Evolutionary conservation across 176 grass and related monocot genomes (phyloP).

Genomic region (Dendrocalamus sinicus): DNA sequence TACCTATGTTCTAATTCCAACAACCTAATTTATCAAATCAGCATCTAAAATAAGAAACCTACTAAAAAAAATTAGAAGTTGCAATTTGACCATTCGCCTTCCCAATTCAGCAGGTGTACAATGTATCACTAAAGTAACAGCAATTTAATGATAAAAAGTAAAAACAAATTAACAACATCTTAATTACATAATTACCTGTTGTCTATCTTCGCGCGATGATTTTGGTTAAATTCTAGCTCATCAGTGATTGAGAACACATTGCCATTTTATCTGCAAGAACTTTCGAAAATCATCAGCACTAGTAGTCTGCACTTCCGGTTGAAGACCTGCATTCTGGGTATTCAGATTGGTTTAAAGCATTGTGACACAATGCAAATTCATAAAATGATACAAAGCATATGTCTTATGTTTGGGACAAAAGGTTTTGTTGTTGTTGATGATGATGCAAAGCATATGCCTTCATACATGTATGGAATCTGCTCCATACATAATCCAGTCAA

Average conservation of each 20-base stretch:
- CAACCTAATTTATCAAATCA: background rate
- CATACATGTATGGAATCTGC: conserved; percentile 2
- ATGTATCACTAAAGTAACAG: background rate
- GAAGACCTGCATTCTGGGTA: conserved; percentile 24
- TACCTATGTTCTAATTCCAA: conserved; percentile 11
- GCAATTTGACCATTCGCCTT: background rate
- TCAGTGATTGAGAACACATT: conserved; percentile 15
- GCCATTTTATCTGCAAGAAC: conserved; percentile 13
- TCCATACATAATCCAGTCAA: background rate
- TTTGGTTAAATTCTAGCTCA: conserved; percentile 18
- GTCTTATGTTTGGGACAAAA: too few species aligned
- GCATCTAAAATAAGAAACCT: conserved; percentile 9
- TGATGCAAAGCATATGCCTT: background rate
- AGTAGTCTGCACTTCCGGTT: conserved; percentile 6
- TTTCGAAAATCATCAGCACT: background rate
- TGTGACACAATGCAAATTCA: conserved; percentile 17
- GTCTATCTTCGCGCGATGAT: background rate
- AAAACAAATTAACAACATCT: background rate
- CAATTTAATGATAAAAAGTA: conserved; percentile 3
- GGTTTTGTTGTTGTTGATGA: too few species aligned
- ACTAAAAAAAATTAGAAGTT: conserved; percentile 19
- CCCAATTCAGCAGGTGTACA: background rate
- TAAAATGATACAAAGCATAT: background rate
- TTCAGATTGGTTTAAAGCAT: conserved; percentile 21
- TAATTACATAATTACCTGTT: conserved; percentile 12